Evolutionary conservation across 176 grass and related monocot genomes (phyloP).

Genomic region (Oryza longistaminata): DNA sequence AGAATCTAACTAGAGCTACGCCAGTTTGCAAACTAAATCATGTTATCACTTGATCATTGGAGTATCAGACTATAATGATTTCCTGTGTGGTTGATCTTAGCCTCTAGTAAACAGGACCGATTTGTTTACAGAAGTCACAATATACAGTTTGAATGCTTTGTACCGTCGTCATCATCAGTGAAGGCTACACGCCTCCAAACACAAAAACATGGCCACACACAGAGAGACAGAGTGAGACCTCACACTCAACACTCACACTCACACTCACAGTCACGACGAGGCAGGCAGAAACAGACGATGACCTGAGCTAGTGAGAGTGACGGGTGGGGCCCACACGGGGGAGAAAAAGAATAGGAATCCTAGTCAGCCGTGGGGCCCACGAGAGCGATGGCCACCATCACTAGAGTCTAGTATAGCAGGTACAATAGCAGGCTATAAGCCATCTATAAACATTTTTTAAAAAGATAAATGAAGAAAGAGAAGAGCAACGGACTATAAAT

Average conservation of each 20-base stretch:
- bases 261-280: not conserved
- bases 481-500: too few relatives aligned
- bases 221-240: not conserved
- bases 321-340: not conserved
- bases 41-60: too few relatives aligned
- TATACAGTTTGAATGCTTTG: too few relatives aligned
- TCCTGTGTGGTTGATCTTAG: not conserved
- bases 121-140: not conserved
- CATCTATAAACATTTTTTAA: too few relatives aligned
- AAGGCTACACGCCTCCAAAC: not conserved
- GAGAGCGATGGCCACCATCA: conserved; percentile 20
- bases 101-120: not conserved
- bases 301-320: not conserved
- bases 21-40: too few relatives aligned
- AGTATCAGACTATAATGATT: too few relatives aligned
- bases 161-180: not conserved
- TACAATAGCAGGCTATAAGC: too few relatives aligned
- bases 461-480: too few relatives aligned
- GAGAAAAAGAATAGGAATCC: not conserved
- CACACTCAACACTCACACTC: too few relatives aligned
- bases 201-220: not conserved
- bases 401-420: too few relatives aligned
- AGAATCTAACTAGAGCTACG: too few relatives aligned
- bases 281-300: not conserved
- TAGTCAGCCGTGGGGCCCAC: not conserved